Evolutionary conservation across 179 eudicot genomes (phyloP), one percentile per base, ranked within the genome.

Genomic region (Nepenthes alata): DNA sequence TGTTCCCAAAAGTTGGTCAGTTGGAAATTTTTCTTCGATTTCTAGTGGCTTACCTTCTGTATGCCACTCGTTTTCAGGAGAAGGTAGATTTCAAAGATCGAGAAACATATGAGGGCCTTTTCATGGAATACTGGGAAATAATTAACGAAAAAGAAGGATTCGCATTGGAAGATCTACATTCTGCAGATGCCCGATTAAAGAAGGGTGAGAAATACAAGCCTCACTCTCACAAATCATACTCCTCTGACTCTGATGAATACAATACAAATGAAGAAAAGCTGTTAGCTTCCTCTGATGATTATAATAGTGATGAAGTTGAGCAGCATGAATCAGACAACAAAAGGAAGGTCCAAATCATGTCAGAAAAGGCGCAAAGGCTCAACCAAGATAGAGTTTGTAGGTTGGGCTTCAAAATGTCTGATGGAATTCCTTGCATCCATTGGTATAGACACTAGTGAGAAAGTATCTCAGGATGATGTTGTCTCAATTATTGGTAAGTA

Each of bases 61-160:
- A n/a, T 59, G 11, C 55, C 72, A 64, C 10, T 66, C 59, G 35
- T 9, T 67, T 77, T 59, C 85, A 89, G 98, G 95, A 75, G 57
- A 68, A 49, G 50, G 85, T 87, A 59, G 96, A 93, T 77, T 86
- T 93, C 58, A 67, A 70, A 58, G 88, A 89, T 74, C 72, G 80
- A 51, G 80, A 87, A 4, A 83, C 98, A 39, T 71, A 57, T 55
- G 97, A 93, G 78, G 82, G 90, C 37, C 78, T 93, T 53, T 89
- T 84, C 50, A 79, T 58, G 78, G 98, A 93, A 77, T 93, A 93
- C 60, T 93, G 91, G 83, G 82, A 73, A 65, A 83, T 89, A 52
- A 75, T 85, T 15, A 75, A 71, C 67, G 78, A 70, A 60, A 70
- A 72, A 56, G 80, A 79, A 70, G 74, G 72, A 3, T 47, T 79